A percentile compares a stretch with the other conserved stretches of the same genome.
Conservation (phyloP, 495 filamentous ascomycete species). For the Penicillium steckii region DNA sequence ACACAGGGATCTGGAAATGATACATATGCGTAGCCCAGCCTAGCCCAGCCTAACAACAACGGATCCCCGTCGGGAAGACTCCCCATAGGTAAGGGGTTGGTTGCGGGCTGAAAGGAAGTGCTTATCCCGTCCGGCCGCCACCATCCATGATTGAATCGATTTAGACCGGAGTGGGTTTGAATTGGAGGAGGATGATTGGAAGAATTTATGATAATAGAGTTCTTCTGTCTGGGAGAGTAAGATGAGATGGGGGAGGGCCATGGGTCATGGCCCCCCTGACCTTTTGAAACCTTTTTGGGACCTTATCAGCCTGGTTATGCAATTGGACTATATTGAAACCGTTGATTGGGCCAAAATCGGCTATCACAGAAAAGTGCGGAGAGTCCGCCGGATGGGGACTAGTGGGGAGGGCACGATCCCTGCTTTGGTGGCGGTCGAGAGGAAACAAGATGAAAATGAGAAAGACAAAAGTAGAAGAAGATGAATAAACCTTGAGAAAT, state of each 20-base stretch:
- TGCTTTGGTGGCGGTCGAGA: slow-evolving; percentile 1
- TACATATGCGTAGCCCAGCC: slow-evolving; percentile 1
- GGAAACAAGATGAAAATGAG: background rate
- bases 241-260: background rate
- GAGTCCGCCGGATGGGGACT: slow-evolving; percentile 15
- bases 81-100: slow-evolving; percentile 15
- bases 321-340: slow-evolving; percentile 4
- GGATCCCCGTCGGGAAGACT: slow-evolving; percentile 22
- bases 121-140: background rate
- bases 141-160: background rate
- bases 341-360: slow-evolving; percentile 15
- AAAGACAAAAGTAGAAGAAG: background rate
- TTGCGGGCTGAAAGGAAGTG: slow-evolving; percentile 1
- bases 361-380: slow-evolving; percentile 27
- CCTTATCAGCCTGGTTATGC: background rate
- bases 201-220: too few relatives aligned
- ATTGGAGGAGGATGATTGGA: background rate
- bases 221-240: too few relatives aligned
- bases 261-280: background rate
- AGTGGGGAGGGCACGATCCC: slow-evolving; percentile 11
- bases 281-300: background rate
- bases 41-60: slow-evolving; percentile 2
- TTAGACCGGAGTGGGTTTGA: background rate
- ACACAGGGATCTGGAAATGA: background rate
- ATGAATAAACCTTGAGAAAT: background rate